Base-by-base conservation (phyloP, 2,329 filamentous ascomycete genomes). In the Fusarium pilosicola region DNA sequence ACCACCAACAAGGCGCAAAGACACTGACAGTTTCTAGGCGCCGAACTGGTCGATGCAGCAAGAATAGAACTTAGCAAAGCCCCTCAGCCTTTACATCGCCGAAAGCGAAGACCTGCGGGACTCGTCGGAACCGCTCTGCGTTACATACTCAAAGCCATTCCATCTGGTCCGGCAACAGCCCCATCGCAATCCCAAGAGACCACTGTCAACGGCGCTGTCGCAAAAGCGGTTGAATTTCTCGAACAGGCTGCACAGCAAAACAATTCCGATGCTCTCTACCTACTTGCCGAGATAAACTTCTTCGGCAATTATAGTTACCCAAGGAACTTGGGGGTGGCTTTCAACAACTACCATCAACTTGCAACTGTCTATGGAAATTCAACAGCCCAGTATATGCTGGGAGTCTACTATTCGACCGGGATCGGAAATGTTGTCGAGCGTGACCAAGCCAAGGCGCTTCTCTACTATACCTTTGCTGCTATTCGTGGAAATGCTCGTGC, bases 401-500 rank as follows among this genome's bases (percentile, higher is more conserved):
- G 94, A 0, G 90, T 99, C 76, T 96, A 97, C 89, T 96, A 99
- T 83, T 95, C 95, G 41, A 99, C 96, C 1, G 96, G 96, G 0
- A 88, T 99, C 65, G 95, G 94, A 22, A 90, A 90, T 38, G 92
- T 91, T 3, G 94, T 97, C 11, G 89, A 93, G 79, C 89, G 90
- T 48, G 93, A 99, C 78, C 96, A 98, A 83, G 95, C 95, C 17
- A 95, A 94, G 82, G 94, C 96, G 7, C 87, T 98, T 77, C 86
- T 98, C 45, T 98, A 98, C 82, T 96, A 99, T 81, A 97, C 94
- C 0, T 96, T 98, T 80, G 96, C 96, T 1, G 96, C 96, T 2
- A 88, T 95, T 74, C 90, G 90, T 62, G 96, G 94, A 26, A 91
- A 97, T 79, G 93, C 92, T 22, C 89, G 92, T 62, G 96, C 96